These are phyloP conservation scores for Pinus albicaulis DNA, from an alignment of 75 land plant genomes.

Conservation along the genomic window DNA sequence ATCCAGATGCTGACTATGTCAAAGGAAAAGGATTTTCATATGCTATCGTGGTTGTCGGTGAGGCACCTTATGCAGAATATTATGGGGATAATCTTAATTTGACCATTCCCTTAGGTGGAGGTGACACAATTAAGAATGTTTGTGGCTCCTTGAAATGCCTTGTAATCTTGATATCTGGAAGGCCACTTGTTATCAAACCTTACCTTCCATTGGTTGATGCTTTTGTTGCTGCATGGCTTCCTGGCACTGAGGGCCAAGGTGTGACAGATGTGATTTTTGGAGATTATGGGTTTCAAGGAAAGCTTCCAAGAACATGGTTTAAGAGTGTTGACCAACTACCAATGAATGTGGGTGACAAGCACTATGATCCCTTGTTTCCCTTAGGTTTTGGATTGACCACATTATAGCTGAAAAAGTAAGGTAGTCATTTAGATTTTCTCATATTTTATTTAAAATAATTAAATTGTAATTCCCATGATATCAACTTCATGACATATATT, in stretches of 20 bases:
- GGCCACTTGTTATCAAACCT: conserved; percentile 69
- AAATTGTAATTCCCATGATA: too few species aligned
- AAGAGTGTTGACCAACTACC: conserved; percentile 61
- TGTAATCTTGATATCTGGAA: conserved; percentile 65
- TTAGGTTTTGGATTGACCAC: conserved; percentile 52
- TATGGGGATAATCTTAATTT: conserved; percentile 48
- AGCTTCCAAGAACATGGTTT: conserved; percentile 70
- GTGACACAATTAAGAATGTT: conserved; percentile 42
- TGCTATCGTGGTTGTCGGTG: conserved; percentile 58
- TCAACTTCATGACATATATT: too few species aligned
- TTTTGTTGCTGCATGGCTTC: conserved; percentile 90
- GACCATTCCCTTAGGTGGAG: conserved; percentile 38
- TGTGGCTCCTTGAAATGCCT: conserved; percentile 53
- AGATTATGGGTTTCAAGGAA: conserved; percentile 66
- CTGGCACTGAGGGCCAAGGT: conserved; percentile 79
- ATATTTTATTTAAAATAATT: too few species aligned
- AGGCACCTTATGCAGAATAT: conserved; percentile 46
- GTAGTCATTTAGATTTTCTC: not conserved
- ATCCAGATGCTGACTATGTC: conserved; percentile 29
- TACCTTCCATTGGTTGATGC: conserved; percentile 52
- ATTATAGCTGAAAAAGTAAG: conserved; percentile 15
- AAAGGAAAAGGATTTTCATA: conserved; percentile 29
- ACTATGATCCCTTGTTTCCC: conserved; percentile 70
- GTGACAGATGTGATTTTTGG: conserved; percentile 71
- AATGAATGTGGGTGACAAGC: conserved; percentile 67